Evolutionary conservation across 1,139 yeast genomes (phyloP).

Genomic region (Ogataea hybrid): DNA sequence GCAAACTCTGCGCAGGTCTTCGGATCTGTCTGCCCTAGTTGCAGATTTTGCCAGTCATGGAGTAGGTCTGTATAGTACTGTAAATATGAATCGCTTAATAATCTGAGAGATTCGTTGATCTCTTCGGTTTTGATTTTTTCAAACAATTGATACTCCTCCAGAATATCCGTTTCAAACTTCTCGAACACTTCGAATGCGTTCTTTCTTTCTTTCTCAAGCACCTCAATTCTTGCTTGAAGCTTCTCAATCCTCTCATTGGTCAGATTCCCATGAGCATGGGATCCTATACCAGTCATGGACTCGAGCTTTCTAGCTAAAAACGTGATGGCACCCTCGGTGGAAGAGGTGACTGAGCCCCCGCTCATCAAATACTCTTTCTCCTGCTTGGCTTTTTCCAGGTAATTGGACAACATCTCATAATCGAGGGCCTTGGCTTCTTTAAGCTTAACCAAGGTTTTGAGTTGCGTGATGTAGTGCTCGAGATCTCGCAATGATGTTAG

Average conservation of each 20-base stretch:
- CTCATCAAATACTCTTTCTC: constrained; percentile 65
- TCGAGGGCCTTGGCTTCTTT: constrained; percentile 93
- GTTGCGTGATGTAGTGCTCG: constrained; percentile 77
- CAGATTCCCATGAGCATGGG: constrained; percentile 44
- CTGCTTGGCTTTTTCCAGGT: constrained; percentile 62
- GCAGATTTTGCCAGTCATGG: constrained; percentile 62
- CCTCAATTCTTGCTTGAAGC: constrained; percentile 26
- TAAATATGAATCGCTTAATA: constrained; percentile 74
- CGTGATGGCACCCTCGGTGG: constrained; percentile 34
- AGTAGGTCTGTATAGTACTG: constrained; percentile 71
- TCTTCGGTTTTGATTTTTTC: constrained; percentile 79
- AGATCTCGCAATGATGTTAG: constrained; percentile 81
- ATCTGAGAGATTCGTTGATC: constrained; percentile 65
- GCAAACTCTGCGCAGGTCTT: constrained; percentile 10
- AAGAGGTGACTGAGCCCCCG: constrained; percentile 39
- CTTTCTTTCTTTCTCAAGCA: constrained; percentile 29
- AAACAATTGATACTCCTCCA: constrained; percentile 77
- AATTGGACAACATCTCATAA: constrained; percentile 80
- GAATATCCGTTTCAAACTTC: constrained; percentile 61
- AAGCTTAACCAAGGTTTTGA: constrained; percentile 72
- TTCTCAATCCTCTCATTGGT: constrained; percentile 58
- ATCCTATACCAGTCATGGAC: constrained; percentile 28
- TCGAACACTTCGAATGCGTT: constrained; percentile 44
- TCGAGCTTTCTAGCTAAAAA: constrained; percentile 33
- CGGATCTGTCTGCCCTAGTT: constrained; percentile 10